Evolutionary conservation across 2,329 filamentous ascomycete genomes (phyloP).

Genomic region (Verticillium tricorpus): DNA sequence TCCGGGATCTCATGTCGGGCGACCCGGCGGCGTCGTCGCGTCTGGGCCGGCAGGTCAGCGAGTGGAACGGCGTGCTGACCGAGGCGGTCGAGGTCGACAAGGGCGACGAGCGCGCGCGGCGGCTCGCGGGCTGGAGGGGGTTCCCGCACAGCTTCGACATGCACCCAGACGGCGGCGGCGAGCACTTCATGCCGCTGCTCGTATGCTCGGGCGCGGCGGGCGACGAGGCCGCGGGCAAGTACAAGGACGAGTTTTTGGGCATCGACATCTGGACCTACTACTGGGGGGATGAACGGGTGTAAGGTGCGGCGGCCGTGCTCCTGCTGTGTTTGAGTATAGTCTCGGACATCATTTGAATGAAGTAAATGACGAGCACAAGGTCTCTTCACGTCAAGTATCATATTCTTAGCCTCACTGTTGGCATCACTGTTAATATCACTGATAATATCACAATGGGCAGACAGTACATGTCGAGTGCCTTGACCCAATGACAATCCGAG

Average conservation of each 20-base stretch:
- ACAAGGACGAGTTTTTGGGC: slow-evolving; percentile 44
- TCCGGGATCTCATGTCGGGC: slow-evolving; percentile 31
- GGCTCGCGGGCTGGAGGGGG: slow-evolving; percentile 41
- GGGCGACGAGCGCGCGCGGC: slow-evolving; percentile 28
- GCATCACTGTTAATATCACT: too few species aligned
- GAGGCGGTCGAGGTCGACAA: slow-evolving; percentile 31
- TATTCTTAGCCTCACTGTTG: too few species aligned
- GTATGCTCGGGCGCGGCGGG: slow-evolving; percentile 49
- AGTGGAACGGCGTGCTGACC: slow-evolving; percentile 43
- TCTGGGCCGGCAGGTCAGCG: slow-evolving; percentile 16
- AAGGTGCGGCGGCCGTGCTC: not conserved
- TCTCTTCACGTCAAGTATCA: too few species aligned
- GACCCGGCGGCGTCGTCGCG: slow-evolving; percentile 19
- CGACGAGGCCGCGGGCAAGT: slow-evolving; percentile 37
- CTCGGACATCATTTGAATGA: too few species aligned
- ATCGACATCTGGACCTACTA: slow-evolving; percentile 52
- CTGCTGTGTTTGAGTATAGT: too few species aligned
- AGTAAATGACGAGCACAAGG: too few species aligned
- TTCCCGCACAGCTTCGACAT: slow-evolving; percentile 45
- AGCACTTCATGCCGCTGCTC: slow-evolving; percentile 56
- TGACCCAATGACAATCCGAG: not conserved
- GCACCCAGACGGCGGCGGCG: slow-evolving; percentile 49
- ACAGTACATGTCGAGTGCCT: not conserved
- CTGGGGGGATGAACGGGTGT: slow-evolving; percentile 33
- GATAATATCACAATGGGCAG: too few species aligned